A percentile compares a stretch with the other conserved stretches of the same genome.
phyloP scores from a whole-genome alignment of 139 green algal species.

The Gonium pectorale region DNA sequence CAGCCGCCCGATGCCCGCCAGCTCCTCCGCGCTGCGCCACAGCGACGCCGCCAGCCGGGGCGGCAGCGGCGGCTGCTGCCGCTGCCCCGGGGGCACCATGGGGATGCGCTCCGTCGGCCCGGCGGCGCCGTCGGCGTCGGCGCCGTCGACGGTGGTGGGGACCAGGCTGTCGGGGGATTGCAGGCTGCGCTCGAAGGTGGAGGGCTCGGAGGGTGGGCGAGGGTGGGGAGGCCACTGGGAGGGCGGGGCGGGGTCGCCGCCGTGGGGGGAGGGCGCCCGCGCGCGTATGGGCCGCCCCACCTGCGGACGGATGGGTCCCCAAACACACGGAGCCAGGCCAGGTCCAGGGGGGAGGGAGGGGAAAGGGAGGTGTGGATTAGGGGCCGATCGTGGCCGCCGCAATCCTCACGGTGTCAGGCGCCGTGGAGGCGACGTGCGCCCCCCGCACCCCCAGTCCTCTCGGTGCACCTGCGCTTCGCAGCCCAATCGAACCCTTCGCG shows the following conservation, averaged over 20 bases:
- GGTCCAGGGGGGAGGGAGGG: too few relatives aligned
- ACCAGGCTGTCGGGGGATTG: neutral
- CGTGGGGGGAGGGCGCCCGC: neutral
- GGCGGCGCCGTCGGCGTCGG: neutral
- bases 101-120: slow-evolving; percentile 15
- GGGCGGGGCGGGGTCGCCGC: neutral
- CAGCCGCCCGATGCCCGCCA: slow-evolving; percentile 21
- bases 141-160: neutral
- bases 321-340: too few relatives aligned
- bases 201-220: neutral
- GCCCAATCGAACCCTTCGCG: too few relatives aligned
- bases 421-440: too few relatives aligned
- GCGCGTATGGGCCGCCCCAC: neutral
- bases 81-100: neutral
- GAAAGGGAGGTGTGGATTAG: too few relatives aligned
- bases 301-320: too few relatives aligned
- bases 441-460: too few relatives aligned
- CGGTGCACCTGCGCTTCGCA: too few relatives aligned
- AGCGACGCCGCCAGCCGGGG: neutral
- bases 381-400: too few relatives aligned
- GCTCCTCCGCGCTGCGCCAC: slow-evolving; percentile 21
- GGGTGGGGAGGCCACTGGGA: neutral
- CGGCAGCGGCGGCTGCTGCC: slow-evolving; percentile 2
- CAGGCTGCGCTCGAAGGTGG: neutral
- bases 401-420: too few relatives aligned